Conservation (phyloP, 148 eudicot genomes). For the Nepenthes mirabilis region DNA sequence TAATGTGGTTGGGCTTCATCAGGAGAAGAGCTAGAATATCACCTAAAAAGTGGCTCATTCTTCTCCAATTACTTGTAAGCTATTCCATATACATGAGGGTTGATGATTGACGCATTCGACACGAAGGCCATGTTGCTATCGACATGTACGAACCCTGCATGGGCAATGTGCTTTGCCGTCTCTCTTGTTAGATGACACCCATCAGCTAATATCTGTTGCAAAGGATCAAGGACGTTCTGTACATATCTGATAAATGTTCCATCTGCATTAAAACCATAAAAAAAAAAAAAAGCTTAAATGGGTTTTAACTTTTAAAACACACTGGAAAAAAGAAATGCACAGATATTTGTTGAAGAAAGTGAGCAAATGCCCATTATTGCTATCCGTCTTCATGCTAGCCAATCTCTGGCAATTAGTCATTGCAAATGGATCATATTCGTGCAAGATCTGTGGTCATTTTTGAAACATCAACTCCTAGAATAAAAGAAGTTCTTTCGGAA, state of each 20-base stretch:
- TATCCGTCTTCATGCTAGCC: too few relatives aligned
- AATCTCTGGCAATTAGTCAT: too few relatives aligned
- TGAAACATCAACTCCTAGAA: too few relatives aligned
- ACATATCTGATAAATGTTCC: constrained; percentile 44
- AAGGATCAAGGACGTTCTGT: constrained; percentile 60
- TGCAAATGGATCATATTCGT: too few relatives aligned
- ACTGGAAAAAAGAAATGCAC: too few relatives aligned
- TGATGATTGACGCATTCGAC: constrained; percentile 38
- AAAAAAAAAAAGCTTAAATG: neutral
- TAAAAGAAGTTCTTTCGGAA: too few relatives aligned
- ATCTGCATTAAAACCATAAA: constrained; percentile 24
- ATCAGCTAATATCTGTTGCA: constrained; percentile 63
- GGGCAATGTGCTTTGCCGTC: constrained; percentile 37
- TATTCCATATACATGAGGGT: constrained; percentile 63
- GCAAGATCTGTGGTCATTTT: too few relatives aligned
- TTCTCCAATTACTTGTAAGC: constrained; percentile 38
- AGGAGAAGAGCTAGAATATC: too few relatives aligned
- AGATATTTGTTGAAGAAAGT: too few relatives aligned
- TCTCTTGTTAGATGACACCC: constrained; percentile 80
- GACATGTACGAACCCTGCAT: constrained; percentile 67
- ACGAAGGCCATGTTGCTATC: constrained; percentile 25
- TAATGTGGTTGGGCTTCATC: neutral
- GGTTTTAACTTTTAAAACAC: neutral
- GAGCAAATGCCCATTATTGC: too few relatives aligned
- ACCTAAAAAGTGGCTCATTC: neutral